Base-by-base conservation (phyloP, 2,329 filamentous ascomycete genomes). In the Aspergillus pseudoterreus region DNA sequence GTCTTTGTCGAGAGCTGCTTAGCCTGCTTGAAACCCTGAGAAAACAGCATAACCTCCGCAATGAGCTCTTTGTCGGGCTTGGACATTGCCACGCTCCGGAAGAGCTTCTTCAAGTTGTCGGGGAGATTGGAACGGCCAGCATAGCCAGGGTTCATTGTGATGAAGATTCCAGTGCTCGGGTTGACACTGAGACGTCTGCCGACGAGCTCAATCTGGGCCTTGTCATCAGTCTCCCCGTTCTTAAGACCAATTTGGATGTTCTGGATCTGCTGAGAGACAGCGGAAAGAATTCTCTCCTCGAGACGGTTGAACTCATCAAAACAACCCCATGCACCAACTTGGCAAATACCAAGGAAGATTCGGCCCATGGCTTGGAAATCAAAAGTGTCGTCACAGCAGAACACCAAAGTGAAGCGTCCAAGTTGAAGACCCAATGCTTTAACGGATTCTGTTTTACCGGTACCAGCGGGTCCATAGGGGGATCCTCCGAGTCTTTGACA, bases 231-330 rank as follows among this genome's bases (percentile, higher is more conserved):
- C 6, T 78, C 86, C 32, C 87, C 86, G 68, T 92, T 90, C 69
- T 92, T 92, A 49, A 99, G 78, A 51, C 95, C 94, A 57, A 97
- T 84, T 71, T 99, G 94, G 56, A 99, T 99, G 68, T 99, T 99
- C 68, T 99, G 94, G 48, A 99, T 95, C 70, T 99, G 95, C 71
- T 99, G 94, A 17, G 95, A 99, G 14, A 99, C 95, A 15, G 94
- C 94, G 42, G 95, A 99, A 55, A 99, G 75, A 54, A 99, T 99
- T 58, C 94, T 86, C 75, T 99, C 94, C 66, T 99, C 94, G 17
- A 99, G 80, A 81, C 94, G 89, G 74, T 99, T 99, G 80, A 99
- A 99, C 77, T 99, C 94, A 67, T 99, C 94, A 72, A 99, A 99
- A 78, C 94, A 99, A 64, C 95, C 95, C 94, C 94, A 99, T 4